Percentiles rank a stretch among this genome's conserved stretches.
Evolutionary conservation across 202 grass and related monocot genomes (phyloP).

Genomic region (Brachypodium distachyon): DNA sequence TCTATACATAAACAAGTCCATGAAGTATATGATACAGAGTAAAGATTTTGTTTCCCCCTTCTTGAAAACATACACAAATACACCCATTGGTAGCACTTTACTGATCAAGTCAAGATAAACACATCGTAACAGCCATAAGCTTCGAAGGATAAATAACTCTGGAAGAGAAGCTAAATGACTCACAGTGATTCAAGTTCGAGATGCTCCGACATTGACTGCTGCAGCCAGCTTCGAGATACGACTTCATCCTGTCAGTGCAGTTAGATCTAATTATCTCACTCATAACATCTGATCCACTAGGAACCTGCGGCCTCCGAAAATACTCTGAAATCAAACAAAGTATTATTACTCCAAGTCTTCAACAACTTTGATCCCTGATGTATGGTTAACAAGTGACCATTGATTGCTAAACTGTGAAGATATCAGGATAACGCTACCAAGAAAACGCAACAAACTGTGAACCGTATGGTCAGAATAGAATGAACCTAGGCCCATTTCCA

Average conservation of each 20-base stretch:
- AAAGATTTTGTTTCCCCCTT: too few relatives aligned
- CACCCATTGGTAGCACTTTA: background rate
- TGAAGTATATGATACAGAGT: too few relatives aligned
- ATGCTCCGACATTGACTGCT: conserved; percentile 17
- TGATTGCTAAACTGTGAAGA: background rate
- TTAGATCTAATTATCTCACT: conserved; percentile 49
- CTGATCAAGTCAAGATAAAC: background rate
- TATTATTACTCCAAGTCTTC: too few relatives aligned
- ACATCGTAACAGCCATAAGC: background rate
- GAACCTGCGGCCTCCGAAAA: conserved; percentile 36
- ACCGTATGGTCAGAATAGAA: background rate
- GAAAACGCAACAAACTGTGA: background rate
- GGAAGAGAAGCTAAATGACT: conserved; percentile 24
- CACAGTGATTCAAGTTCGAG: conserved; percentile 64
- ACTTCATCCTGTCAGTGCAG: conserved; percentile 46
- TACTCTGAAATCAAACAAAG: conserved; percentile 14
- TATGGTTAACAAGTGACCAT: background rate
- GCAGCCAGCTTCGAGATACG: conserved; percentile 56
- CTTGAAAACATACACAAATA: too few relatives aligned
- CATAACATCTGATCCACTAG: conserved; percentile 20
- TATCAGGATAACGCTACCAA: background rate
- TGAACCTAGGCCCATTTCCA: background rate
- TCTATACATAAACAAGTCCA: background rate
- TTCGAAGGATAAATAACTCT: background rate
- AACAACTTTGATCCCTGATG: background rate